Base-by-base conservation (phyloP, 768 basidiomycete genomes). In the Tylopilus plumbeoviolaceoides region DNA sequence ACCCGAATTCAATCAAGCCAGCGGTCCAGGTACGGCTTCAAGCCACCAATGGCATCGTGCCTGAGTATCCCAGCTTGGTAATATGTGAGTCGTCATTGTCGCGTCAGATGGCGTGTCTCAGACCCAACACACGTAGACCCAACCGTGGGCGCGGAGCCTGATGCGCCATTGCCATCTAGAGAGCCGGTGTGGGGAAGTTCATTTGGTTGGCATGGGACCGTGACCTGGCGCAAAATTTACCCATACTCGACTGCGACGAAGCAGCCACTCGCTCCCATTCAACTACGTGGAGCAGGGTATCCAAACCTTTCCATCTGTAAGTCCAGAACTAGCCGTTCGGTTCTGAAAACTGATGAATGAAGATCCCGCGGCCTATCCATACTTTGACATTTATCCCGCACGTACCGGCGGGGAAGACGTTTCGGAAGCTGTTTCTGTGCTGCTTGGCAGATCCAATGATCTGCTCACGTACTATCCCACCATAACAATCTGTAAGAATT, bases 281-380 rank as follows among this genome's bases (percentile, higher is more conserved):
- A 47, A 44, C 42, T 63, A 41, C 17, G 5, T 31, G 44, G 51
- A 25, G 23, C 51, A 41, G 55, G 63, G 23, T 64, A 62, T 35
- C 63, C 63, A 14, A 39, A 38, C 15, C 3, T 65, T 21, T 44
- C 25, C 9, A 63, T 65, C 20, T 64, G 63, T 65, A 27, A 59
- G 63, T 62, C 17, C 14, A 1, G 39, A 23, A 25, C 1, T 21
- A 28, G 23, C 2, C 15, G 5, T 23, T 46, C 15, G 6, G 17
- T 30, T 23, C 31, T 1, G 28, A 40, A 36, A 33, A 21, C 58
- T 62, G 42, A 64, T 38, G 28, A 45, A 12, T 3, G 5, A 49
- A 77, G 77, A 78, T 58, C 72, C 66, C 18, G 53, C 66, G 20
- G 58, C 58, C 9, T 79, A 79, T 56, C 77, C 79, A 14, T 53